Evolutionary conservation across 2,329 filamentous ascomycete species (phyloP).

Genomic region (Alternaria ventricosa): DNA sequence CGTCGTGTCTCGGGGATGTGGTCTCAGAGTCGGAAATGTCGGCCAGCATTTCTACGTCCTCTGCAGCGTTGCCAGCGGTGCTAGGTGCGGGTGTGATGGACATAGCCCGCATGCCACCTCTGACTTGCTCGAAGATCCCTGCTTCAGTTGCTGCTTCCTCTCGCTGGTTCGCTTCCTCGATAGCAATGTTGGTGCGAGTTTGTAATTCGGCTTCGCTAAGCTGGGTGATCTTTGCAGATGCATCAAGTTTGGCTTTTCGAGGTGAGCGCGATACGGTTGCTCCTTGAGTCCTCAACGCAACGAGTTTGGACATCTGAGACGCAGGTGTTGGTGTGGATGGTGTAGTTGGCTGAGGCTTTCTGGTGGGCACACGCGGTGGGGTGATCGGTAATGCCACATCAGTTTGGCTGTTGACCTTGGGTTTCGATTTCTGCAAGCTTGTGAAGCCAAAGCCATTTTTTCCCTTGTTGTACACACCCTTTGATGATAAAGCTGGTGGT

Average conservation of each 20-base stretch:
- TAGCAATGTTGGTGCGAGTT: not conserved
- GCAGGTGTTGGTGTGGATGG: not conserved
- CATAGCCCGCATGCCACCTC: not conserved
- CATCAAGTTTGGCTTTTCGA: not conserved
- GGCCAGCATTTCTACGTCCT: not conserved
- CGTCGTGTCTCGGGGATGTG: not conserved
- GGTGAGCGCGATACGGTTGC: not conserved
- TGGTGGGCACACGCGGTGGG: not conserved
- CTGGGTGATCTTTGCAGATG: not conserved
- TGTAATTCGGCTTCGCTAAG: not conserved
- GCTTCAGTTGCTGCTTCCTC: not conserved
- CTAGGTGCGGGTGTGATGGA: not conserved
- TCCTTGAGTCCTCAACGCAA: not conserved
- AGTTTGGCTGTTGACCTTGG: not conserved
- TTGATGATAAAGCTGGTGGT: not conserved
- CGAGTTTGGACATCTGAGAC: not conserved
- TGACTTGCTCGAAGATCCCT: not conserved
- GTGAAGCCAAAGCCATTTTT: constrained; percentile 16
- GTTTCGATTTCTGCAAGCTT: not conserved
- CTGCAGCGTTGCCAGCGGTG: not conserved
- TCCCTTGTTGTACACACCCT: not conserved
- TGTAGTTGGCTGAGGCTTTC: not conserved
- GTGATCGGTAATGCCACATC: not conserved
- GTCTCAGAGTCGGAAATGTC: not conserved
- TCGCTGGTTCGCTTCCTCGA: not conserved